Conservation (phyloP, 2,329 filamentous ascomycete species). For the Acephala macrosclerotiorum region DNA sequence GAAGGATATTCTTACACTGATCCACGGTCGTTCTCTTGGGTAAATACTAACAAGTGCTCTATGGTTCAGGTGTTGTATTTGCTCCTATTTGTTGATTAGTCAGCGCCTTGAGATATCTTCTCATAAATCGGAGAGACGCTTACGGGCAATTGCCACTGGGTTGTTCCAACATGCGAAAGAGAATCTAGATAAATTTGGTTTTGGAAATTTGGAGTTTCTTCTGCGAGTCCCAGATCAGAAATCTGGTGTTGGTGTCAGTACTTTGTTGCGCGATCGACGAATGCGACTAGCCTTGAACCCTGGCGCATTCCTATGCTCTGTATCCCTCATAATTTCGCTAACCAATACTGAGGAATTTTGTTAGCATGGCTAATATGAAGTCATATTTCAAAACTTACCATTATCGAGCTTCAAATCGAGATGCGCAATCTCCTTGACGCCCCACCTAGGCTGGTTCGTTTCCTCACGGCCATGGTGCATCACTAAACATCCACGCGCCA, state of each 20-base stretch:
- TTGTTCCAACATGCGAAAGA: neutral
- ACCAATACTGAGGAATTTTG: constrained; percentile 17
- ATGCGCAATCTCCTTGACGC: constrained; percentile 22
- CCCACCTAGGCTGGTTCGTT: constrained; percentile 1
- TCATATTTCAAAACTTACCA: neutral
- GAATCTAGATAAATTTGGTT: neutral
- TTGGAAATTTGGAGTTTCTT: neutral
- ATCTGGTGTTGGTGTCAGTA: constrained; percentile 8
- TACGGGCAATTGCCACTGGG: constrained; percentile 15
- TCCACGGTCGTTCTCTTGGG: constrained; percentile 12
- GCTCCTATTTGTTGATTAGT: constrained; percentile 6
- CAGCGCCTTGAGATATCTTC: neutral
- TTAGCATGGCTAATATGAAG: neutral
- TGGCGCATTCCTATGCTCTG: constrained; percentile 19
- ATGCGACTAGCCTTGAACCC: constrained; percentile 14
- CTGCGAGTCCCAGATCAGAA: constrained; percentile 17
- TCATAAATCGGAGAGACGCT: neutral
- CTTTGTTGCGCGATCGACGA: neutral
- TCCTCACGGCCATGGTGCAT: constrained; percentile 26
- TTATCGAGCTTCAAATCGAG: constrained; percentile 28
- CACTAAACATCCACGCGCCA: constrained; percentile 19
- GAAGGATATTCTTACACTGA: neutral
- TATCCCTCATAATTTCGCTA: constrained; percentile 4
- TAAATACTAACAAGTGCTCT: neutral
- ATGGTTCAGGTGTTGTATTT: neutral